A percentile compares a stretch with the other conserved stretches of the same genome.
Conservation (phyloP, 1,139 yeast species). For the Yamadazyma buinensis region DNA sequence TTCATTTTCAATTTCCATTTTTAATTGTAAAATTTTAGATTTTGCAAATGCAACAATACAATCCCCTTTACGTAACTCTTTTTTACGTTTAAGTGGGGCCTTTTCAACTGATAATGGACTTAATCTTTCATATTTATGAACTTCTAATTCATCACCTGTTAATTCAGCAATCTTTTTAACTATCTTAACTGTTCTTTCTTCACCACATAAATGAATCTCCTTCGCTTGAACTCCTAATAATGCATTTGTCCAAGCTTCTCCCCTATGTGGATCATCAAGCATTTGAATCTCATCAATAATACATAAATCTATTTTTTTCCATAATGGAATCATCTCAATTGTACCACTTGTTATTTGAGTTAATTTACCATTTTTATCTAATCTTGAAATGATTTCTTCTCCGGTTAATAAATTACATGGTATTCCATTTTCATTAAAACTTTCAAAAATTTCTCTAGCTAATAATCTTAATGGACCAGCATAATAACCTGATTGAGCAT, state of each 20-base stretch:
- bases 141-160: slow-evolving; percentile 76
- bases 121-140: slow-evolving; percentile 68
- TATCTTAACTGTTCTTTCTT: slow-evolving; percentile 71
- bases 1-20: slow-evolving; percentile 58
- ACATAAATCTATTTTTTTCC: slow-evolving; percentile 72
- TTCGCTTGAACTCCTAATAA: slow-evolving; percentile 81
- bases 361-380: slow-evolving; percentile 64
- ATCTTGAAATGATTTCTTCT: slow-evolving; percentile 76
- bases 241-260: slow-evolving; percentile 95
- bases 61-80: slow-evolving; percentile 62
- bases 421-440: slow-evolving; percentile 61
- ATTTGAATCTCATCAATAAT: slow-evolving; percentile 96
- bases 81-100: slow-evolving; percentile 27
- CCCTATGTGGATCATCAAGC: slow-evolving; percentile 77
- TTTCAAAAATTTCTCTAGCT: slow-evolving; percentile 88
- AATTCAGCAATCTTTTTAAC: slow-evolving; percentile 52
- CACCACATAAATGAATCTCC: slow-evolving; percentile 92
- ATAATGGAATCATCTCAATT: slow-evolving; percentile 83
- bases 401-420: slow-evolving; percentile 89
- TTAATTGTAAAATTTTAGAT: slow-evolving; percentile 58
- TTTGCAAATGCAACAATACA: slow-evolving; percentile 89
- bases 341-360: slow-evolving; percentile 85
- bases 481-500: slow-evolving; percentile 78
- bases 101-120: slow-evolving; percentile 64
- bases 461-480: slow-evolving; percentile 92